Percentiles rank a stretch among this genome's conserved stretches.
phyloP scores from a whole-genome alignment of 768 basidiomycete species.

The Trametes cubensis region DNA sequence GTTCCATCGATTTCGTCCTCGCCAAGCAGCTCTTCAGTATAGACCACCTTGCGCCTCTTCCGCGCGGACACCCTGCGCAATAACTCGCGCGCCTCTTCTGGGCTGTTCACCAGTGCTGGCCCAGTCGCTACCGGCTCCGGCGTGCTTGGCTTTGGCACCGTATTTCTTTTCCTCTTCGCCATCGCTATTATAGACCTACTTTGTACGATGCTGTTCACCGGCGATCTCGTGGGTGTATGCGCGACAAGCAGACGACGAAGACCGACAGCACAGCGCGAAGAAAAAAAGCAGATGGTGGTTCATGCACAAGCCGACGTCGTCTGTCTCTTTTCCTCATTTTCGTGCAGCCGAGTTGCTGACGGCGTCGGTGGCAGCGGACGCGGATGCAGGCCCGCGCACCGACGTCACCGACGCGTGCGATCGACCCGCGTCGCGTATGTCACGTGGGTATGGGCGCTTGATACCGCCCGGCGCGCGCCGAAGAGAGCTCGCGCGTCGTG shows the following conservation, averaged over 20 bases:
- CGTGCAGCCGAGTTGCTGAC: background rate
- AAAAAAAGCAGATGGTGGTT: constrained; percentile 11
- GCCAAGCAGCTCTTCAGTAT: constrained; percentile 9
- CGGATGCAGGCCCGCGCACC: constrained; percentile 14
- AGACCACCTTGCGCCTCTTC: constrained; percentile 19
- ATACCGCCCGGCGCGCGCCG: background rate
- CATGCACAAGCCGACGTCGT: constrained; percentile 7
- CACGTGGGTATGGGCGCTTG: constrained; percentile 10
- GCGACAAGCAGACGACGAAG: background rate
- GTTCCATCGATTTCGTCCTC: background rate
- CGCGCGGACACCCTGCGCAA: constrained; percentile 13
- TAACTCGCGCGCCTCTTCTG: constrained; percentile 14
- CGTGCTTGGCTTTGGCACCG: background rate
- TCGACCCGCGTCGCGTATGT: constrained; percentile 11
- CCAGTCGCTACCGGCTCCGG: constrained; percentile 2
- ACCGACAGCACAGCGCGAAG: background rate
- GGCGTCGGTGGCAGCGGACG: constrained; percentile 2
- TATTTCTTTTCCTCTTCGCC: constrained; percentile 19
- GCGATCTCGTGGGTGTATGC: background rate
- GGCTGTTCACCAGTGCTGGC: constrained; percentile 13
- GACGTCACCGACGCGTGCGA: constrained; percentile 20
- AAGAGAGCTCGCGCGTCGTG: constrained; percentile 1
- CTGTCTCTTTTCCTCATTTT: background rate
- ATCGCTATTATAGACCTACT: background rate
- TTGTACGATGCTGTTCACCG: background rate